A percentile compares a stretch with the other conserved stretches of the same genome.
Conservation (phyloP, 2,329 filamentous ascomycete species). For the Fusarium sp. region DNA sequence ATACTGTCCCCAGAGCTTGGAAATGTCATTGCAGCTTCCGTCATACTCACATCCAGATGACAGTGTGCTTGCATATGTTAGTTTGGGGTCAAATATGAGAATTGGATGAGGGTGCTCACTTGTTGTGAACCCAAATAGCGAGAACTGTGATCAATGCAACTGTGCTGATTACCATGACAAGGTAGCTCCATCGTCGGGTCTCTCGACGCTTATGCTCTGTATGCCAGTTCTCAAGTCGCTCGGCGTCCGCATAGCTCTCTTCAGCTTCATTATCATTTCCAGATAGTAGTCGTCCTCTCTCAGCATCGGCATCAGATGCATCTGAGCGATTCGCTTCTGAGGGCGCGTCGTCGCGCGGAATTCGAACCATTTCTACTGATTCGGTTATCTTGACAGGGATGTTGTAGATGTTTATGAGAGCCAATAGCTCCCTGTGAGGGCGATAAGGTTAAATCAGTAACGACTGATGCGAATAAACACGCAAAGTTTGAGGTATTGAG, state of each 20-base stretch:
- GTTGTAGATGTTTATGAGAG: slow-evolving; percentile 3
- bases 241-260: slow-evolving; percentile 21
- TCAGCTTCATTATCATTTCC: slow-evolving; percentile 13
- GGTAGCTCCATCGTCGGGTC: slow-evolving; percentile 34
- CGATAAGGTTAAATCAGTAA: not conserved
- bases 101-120: slow-evolving; percentile 8
- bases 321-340: slow-evolving; percentile 13
- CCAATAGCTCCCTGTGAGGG: not conserved
- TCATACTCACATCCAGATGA: slow-evolving; percentile 39
- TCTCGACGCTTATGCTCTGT: slow-evolving; percentile 29
- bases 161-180: slow-evolving; percentile 33
- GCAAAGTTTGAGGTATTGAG: not conserved
- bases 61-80: slow-evolving; percentile 13
- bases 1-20: slow-evolving; percentile 86
- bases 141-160: slow-evolving; percentile 29
- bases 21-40: slow-evolving; percentile 62
- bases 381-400: slow-evolving; percentile 25
- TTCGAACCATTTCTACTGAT: slow-evolving; percentile 26
- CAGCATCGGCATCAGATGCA: slow-evolving; percentile 21
- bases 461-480: not conserved
- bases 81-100: not conserved
- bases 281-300: slow-evolving; percentile 23
- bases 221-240: slow-evolving; percentile 34
- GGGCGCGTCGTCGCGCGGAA: slow-evolving; percentile 27
- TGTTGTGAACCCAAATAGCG: slow-evolving; percentile 32